These are phyloP conservation scores for Yamadazyma triangularis DNA, from an alignment of 1,139 yeast species.

Conservation along the genomic window DNA sequence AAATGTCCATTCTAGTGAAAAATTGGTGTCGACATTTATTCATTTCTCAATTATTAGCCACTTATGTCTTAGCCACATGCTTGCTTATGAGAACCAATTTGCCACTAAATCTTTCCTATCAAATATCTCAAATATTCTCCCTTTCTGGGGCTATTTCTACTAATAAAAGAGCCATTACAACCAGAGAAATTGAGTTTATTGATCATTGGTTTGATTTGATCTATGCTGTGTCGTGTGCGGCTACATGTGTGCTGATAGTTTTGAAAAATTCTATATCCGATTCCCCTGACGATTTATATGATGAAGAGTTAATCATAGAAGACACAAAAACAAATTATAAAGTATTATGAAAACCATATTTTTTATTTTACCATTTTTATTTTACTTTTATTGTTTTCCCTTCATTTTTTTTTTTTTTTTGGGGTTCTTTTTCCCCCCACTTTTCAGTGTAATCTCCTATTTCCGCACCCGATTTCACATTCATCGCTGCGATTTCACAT, in stretches of 20 bases:
- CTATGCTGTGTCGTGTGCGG: conserved; percentile 53
- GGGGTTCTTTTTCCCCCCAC: too few relatives aligned
- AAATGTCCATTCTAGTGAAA: conserved; percentile 15
- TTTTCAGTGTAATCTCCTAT: too few relatives aligned
- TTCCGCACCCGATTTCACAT: too few relatives aligned
- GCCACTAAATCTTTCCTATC: conserved; percentile 55
- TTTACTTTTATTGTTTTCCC: too few relatives aligned
- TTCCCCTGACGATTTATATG: neutral
- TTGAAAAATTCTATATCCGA: too few relatives aligned
- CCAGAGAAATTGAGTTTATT: conserved; percentile 59
- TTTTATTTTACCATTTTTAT: too few relatives aligned
- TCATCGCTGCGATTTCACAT: too few relatives aligned
- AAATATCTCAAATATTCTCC: conserved; percentile 43
- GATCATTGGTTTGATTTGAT: conserved; percentile 81
- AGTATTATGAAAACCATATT: too few relatives aligned
- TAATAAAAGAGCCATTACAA: too few relatives aligned
- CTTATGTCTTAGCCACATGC: conserved; percentile 78
- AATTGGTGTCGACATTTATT: conserved; percentile 45
- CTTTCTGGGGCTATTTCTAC: conserved; percentile 30
- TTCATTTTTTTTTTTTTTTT: too few relatives aligned
- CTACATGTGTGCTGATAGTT: conserved; percentile 40
- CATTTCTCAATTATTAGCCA: conserved; percentile 68
- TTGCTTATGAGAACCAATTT: conserved; percentile 70
- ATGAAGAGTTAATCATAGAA: neutral
- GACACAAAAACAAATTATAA: too few relatives aligned